A percentile compares a stretch with the other conserved stretches of the same genome.
Evolutionary conservation across 306 rosid genomes (phyloP).

Genomic region (Begonia peltatifolia): DNA sequence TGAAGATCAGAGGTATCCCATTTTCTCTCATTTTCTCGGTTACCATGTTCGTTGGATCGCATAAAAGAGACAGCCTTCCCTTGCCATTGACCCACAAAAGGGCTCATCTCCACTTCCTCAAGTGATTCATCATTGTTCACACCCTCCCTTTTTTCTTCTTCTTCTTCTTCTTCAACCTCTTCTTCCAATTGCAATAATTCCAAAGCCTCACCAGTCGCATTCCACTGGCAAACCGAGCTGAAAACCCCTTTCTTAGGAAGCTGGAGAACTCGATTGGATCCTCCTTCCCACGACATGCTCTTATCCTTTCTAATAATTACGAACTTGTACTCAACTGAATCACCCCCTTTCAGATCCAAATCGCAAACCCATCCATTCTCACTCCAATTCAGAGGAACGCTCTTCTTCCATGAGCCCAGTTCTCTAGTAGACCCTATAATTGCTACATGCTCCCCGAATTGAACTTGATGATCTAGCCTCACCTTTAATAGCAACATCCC

Average conservation of each 20-base stretch:
- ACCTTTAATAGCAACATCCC: conserved; percentile 38
- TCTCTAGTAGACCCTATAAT: conserved; percentile 62
- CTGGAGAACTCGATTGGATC: conserved; percentile 46
- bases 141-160: conserved; percentile 3
- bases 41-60: conserved; percentile 51
- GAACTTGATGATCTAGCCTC: conserved; percentile 64
- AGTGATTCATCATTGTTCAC: conserved; percentile 20
- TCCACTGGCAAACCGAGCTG: conserved; percentile 51
- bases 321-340: conserved; percentile 51
- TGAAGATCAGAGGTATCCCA: conserved; percentile 71
- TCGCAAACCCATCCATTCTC: conserved; percentile 68
- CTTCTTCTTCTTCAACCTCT: conserved; percentile 3
- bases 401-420: conserved; percentile 69
- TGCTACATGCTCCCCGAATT: conserved; percentile 63
- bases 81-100: conserved; percentile 93
- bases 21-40: conserved; percentile 32
- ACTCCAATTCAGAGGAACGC: conserved; percentile 54
- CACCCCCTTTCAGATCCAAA: conserved; percentile 29
- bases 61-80: conserved; percentile 60
- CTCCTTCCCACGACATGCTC: conserved; percentile 57
- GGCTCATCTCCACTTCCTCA: conserved; percentile 38
- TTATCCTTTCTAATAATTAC: conserved; percentile 22
- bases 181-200: conserved; percentile 25
- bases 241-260: conserved; percentile 44
- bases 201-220: conserved; percentile 28